Evolutionary conservation across 495 filamentous ascomycete genomes (phyloP), one percentile per base, ranked within the genome.

Genomic region (Penicillium canescens): DNA sequence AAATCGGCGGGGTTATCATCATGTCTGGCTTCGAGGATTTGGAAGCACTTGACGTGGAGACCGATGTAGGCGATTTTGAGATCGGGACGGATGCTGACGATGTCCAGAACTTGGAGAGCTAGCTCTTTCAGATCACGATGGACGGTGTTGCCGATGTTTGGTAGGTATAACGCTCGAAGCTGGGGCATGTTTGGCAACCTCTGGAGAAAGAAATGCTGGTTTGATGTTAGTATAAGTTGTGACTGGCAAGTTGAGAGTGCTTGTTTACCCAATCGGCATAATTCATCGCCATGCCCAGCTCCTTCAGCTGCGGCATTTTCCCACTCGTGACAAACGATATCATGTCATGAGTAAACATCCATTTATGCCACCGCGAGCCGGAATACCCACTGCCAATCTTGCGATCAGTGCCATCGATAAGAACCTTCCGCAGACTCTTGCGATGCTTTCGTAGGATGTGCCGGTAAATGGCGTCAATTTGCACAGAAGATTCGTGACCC

Each of bases 161-260:
- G 83, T 23, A 98, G 82, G 61, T 96, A 86, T 5, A 96, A 77
- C 1, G 89, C 86, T 3, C 85, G 86, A 26, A 98, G 80, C 49
- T 89, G 84, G 3, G 86, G 78, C 47, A 96, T 78, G 28, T 85
- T 78, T 2, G 90, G 91, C 14, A 98, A 81, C 46, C 86, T 78
- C 59, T 91, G 91, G 5, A 98, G 80, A 76, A 98, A 91, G 56
- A 81, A 87, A 75, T 98, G 93, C 92, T 96, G 55, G 50, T 42
- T 33, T 42, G 8, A 52, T 38, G 45, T 60, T 52, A 65, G 55
- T 50, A 45, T 7, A 37, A 41, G n/a, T 46, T 18, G 33, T 40
- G 4, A 33, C 35, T 46, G 39, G 52, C 14, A 14, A 2, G 16
- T 3, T 2, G 6, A 10, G 3, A 40, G 16, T 28, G 24, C n/a